Percentiles rank a stretch among this genome's conserved stretches.
These are phyloP conservation scores for Penstemon newberryi DNA, from an alignment of 257 asterid genomes.

Conservation along the genomic window DNA sequence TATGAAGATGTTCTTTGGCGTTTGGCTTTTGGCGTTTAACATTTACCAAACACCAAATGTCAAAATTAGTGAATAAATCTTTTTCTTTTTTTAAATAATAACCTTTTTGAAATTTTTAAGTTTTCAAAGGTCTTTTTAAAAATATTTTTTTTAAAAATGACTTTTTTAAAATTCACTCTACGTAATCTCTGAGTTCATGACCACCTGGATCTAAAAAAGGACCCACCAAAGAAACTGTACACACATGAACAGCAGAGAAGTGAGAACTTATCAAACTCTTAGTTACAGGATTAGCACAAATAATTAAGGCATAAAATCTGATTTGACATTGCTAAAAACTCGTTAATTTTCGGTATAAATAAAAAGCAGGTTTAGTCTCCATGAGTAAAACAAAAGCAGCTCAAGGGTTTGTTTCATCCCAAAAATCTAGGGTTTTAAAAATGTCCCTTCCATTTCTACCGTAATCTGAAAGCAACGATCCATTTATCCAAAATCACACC, in stretches of 20 bases:
- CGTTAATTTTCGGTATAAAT: constrained; percentile 21
- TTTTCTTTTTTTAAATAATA: too few relatives aligned
- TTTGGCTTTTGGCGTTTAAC: too few relatives aligned
- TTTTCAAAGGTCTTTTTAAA: too few relatives aligned
- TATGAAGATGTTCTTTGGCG: too few relatives aligned
- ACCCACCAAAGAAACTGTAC: too few relatives aligned
- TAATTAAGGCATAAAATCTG: constrained; percentile 10
- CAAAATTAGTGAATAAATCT: too few relatives aligned
- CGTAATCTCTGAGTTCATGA: too few relatives aligned
- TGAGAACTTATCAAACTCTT: background rate
- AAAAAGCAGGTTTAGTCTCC: constrained; percentile 9
- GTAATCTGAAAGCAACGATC: background rate
- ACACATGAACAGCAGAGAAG: background rate
- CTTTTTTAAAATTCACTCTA: too few relatives aligned
- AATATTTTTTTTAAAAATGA: too few relatives aligned
- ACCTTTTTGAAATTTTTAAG: too few relatives aligned
- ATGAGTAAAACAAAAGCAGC: constrained; percentile 20
- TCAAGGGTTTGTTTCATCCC: constrained; percentile 38
- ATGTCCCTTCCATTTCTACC: background rate
- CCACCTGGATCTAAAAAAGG: too few relatives aligned
- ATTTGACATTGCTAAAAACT: constrained; percentile 6
- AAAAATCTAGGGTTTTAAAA: constrained; percentile 33
- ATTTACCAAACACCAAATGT: too few relatives aligned
- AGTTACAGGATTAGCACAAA: background rate
- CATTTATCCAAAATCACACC: constrained; percentile 16